Conservation (phyloP, 306 rosid species). For the Canavalia ensiformis region DNA sequence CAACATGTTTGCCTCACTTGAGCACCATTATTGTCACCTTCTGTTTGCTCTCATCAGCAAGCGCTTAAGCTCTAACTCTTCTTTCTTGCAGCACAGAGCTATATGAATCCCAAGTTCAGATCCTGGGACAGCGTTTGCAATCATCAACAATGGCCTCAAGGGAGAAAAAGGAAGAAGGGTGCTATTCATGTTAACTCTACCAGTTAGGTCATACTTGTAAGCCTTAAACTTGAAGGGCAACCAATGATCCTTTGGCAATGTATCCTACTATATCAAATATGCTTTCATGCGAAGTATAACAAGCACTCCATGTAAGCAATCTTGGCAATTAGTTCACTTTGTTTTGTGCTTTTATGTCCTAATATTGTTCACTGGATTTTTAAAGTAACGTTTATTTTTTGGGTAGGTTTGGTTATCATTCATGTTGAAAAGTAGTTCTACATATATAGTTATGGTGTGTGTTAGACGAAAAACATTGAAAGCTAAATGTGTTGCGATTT, state of each 20-base stretch:
- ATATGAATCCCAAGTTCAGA: slow-evolving; percentile 34
- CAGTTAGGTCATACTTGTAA: slow-evolving; percentile 5
- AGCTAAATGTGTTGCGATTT: not conserved
- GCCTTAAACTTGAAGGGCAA: slow-evolving; percentile 46
- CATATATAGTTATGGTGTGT: not conserved
- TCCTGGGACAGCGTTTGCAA: slow-evolving; percentile 14
- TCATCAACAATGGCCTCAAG: slow-evolving; percentile 18
- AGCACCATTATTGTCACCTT: slow-evolving; percentile 28
- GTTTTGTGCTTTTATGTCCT: not conserved
- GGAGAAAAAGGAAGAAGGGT: not conserved
- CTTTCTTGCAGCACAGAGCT: not conserved
- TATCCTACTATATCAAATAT: slow-evolving; percentile 7
- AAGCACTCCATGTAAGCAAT: slow-evolving; percentile 25
- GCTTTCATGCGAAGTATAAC: not conserved
- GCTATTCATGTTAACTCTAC: slow-evolving; percentile 5
- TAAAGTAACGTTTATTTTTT: not conserved
- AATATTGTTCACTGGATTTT: not conserved
- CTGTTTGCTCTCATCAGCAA: slow-evolving; percentile 34
- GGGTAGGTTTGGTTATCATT: not conserved
- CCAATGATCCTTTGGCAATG: slow-evolving; percentile 51
- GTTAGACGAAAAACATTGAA: not conserved
- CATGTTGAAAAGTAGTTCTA: not conserved
- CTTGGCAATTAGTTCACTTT: not conserved
- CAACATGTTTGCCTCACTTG: slow-evolving; percentile 42
- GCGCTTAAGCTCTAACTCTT: not conserved